These are phyloP conservation scores for Wickerhamomyces sp. DNA, from an alignment of 1,139 yeast species.

Conservation along the genomic window DNA sequence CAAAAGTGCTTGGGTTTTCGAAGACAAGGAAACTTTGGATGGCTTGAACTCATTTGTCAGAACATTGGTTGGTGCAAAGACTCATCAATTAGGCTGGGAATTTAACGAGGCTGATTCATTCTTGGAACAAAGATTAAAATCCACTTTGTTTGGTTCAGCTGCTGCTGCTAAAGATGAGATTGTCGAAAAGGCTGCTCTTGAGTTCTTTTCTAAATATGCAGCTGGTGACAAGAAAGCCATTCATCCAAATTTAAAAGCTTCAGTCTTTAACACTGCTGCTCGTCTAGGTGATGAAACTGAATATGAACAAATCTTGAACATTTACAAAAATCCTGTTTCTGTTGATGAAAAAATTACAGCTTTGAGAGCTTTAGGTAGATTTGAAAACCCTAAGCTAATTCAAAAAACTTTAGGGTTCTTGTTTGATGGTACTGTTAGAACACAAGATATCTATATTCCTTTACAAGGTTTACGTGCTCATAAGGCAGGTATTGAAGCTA, in stretches of 20 bases:
- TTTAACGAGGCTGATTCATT: constrained; percentile 61
- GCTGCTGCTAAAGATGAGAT: constrained; percentile 54
- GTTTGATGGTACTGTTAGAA: constrained; percentile 64
- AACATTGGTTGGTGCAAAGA: constrained; percentile 56
- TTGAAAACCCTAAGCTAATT: constrained; percentile 53
- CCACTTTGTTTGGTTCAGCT: constrained; percentile 67
- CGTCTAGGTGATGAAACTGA: constrained; percentile 58
- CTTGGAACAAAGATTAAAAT: constrained; percentile 71
- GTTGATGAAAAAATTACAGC: constrained; percentile 77
- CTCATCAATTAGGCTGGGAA: constrained; percentile 64
- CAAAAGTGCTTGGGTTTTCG: constrained; percentile 67
- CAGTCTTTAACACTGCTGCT: constrained; percentile 69
- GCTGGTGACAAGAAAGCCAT: constrained; percentile 70
- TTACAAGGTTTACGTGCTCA: constrained; percentile 66
- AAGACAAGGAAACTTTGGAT: constrained; percentile 48
- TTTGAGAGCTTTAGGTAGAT: constrained; percentile 69
- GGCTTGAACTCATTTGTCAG: constrained; percentile 58
- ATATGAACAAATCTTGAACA: constrained; percentile 57
- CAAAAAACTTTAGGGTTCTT: constrained; percentile 56
- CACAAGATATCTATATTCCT: constrained; percentile 83
- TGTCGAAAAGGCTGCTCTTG: constrained; percentile 49
- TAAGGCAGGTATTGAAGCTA: constrained; percentile 52
- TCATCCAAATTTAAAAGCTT: constrained; percentile 74
- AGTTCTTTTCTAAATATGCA: constrained; percentile 53
- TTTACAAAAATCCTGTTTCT: constrained; percentile 62